A percentile compares a stretch with the other conserved stretches of the same genome.
phyloP scores from a whole-genome alignment of 2,329 filamentous ascomycete genomes.

The Beauveria australis region DNA sequence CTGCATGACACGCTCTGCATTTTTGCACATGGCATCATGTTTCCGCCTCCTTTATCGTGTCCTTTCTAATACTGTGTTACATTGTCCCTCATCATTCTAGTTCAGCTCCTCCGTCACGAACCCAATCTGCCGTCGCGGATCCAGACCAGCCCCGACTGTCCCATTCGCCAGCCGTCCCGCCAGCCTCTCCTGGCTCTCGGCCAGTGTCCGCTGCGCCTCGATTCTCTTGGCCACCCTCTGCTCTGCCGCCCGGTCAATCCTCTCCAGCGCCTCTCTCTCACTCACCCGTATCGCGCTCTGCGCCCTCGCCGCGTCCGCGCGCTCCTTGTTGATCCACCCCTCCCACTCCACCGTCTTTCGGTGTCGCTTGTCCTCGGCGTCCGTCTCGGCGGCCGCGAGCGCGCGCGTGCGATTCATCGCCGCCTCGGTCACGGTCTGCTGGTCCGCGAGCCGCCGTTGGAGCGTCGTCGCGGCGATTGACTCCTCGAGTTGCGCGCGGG shows the following conservation, averaged over 20 bases:
- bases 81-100: slow-evolving; percentile 16
- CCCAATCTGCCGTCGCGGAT: slow-evolving; percentile 43
- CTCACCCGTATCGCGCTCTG: slow-evolving; percentile 39
- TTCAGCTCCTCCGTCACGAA: slow-evolving; percentile 48
- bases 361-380: slow-evolving; percentile 36
- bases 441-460: slow-evolving; percentile 33
- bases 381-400: slow-evolving; percentile 38
- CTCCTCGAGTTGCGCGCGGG: slow-evolving; percentile 41
- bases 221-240: slow-evolving; percentile 36
- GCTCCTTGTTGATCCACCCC: slow-evolving; percentile 34
- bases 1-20: too few relatives aligned
- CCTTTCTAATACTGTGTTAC: too few relatives aligned
- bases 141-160: slow-evolving; percentile 13
- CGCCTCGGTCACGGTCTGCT: slow-evolving; percentile 38
- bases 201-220: slow-evolving; percentile 43
- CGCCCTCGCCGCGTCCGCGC: slow-evolving; percentile 40
- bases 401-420: slow-evolving; percentile 34
- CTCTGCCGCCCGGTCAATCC: slow-evolving; percentile 38
- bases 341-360: slow-evolving; percentile 42
- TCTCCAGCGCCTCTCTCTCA: slow-evolving; percentile 44
- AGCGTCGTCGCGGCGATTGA: slow-evolving; percentile 24
- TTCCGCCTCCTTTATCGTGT: too few relatives aligned
- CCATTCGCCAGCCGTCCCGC: slow-evolving; percentile 37
- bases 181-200: slow-evolving; percentile 37
- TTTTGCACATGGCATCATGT: too few relatives aligned